Evolutionary conservation across 2,329 filamentous ascomycete species (phyloP).

Genomic region (Aspergillus uvarum): DNA sequence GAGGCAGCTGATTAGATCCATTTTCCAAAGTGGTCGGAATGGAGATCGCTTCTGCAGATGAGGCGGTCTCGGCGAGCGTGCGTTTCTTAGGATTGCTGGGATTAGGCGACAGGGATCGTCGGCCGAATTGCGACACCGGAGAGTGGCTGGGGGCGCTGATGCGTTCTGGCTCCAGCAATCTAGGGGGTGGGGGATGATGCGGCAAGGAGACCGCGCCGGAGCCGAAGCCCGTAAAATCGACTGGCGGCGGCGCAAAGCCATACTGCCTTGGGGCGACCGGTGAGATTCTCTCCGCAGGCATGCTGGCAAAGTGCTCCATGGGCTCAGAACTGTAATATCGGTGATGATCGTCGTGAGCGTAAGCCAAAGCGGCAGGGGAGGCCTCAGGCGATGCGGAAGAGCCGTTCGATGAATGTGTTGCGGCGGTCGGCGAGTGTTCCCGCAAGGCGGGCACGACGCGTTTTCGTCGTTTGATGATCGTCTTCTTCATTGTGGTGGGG

Average conservation of each 20-base stretch:
- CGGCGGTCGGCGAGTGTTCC: conserved; percentile 45
- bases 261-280: conserved; percentile 37
- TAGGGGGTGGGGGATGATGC: conserved; percentile 31
- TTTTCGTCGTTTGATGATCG: conserved; percentile 93
- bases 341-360: conserved; percentile 33
- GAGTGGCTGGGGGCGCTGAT: conserved; percentile 26
- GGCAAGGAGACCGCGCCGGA: conserved; percentile 34
- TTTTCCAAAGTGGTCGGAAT: conserved; percentile 33
- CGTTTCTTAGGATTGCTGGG: conserved; percentile 37
- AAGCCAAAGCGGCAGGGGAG: conserved; percentile 34
- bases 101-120: conserved; percentile 35
- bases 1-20: conserved; percentile 40
- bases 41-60: conserved; percentile 27
- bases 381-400: conserved; percentile 46
- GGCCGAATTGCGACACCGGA: conserved; percentile 31
- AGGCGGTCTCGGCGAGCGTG: conserved; percentile 35
- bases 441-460: conserved; percentile 79
- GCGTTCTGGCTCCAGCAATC: conserved; percentile 33
- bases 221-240: conserved; percentile 52
- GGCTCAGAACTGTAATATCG: conserved; percentile 36
- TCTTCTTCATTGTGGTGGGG: conserved; percentile 98
- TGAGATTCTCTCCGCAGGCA: conserved; percentile 42
- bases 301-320: conserved; percentile 46
- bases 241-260: conserved; percentile 44
- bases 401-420: conserved; percentile 42